phyloP scores from a whole-genome alignment of 2,329 filamentous ascomycete species.

The Endothia cerciana region DNA sequence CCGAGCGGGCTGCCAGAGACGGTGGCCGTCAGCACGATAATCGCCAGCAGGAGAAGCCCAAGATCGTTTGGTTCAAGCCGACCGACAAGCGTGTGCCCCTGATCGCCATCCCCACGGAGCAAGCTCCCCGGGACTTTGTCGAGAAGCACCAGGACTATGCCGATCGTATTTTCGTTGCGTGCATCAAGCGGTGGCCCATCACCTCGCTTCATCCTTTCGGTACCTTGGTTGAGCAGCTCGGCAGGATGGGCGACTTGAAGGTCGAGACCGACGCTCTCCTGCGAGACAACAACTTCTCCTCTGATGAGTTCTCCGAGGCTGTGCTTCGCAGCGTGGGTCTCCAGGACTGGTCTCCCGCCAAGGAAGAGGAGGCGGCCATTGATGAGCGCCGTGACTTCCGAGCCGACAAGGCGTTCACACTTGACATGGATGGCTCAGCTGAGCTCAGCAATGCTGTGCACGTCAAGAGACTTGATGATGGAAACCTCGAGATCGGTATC shows the following conservation, averaged over 20 bases:
- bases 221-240: conserved; percentile 94
- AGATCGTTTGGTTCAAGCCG: conserved; percentile 99
- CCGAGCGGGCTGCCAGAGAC: conserved; percentile 89
- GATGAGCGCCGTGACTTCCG: conserved; percentile 87
- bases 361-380: conserved; percentile 77
- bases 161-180: conserved; percentile 96
- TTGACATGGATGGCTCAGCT: conserved; percentile 85
- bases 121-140: conserved; percentile 95
- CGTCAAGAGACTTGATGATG: conserved; percentile 80
- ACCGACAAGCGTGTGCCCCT: conserved; percentile 98
- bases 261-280: conserved; percentile 97
- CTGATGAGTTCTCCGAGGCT: conserved; percentile 96
- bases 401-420: conserved; percentile 84
- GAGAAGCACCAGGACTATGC: conserved; percentile 98
- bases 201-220: conserved; percentile 99
- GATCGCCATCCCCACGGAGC: conserved; percentile 97
- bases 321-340: conserved; percentile 91
- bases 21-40: conserved; percentile 78
- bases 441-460: conserved; percentile 94
- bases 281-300: conserved; percentile 97
- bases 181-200: conserved; percentile 99
- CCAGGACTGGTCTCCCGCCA: conserved; percentile 86
- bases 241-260: conserved; percentile 95
- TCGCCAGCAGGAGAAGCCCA: conserved; percentile 92
- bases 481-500: conserved; percentile 89